Conservation (phyloP, 2,329 filamentous ascomycete species). For the Ciborinia camelliae region DNA sequence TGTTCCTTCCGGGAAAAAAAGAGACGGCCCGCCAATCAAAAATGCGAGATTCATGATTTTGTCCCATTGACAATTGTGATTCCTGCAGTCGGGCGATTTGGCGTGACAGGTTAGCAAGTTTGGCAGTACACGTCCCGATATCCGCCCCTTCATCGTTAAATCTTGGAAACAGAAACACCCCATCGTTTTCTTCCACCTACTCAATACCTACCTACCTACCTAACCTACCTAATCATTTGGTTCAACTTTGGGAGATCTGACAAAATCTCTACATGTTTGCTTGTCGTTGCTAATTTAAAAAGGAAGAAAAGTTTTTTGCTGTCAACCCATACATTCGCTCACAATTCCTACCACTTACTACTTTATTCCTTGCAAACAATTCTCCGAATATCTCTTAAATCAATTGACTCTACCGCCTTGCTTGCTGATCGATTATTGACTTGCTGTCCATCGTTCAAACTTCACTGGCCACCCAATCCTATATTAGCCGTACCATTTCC, state of each 20-base stretch:
- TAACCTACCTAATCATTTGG: not conserved
- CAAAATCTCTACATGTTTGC: conserved; percentile 6
- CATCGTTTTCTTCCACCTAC: not conserved
- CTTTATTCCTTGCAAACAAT: conserved; percentile 4
- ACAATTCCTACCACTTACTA: not conserved
- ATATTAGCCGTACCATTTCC: not conserved
- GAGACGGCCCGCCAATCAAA: not conserved
- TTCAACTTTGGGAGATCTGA: not conserved
- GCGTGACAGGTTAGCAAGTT: conserved; percentile 1
- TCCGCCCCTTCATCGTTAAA: conserved; percentile 8
- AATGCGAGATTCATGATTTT: not conserved
- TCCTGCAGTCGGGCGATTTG: conserved; percentile 7
- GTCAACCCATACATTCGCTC: not conserved
- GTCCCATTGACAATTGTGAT: not conserved
- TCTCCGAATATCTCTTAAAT: not conserved
- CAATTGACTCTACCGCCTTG: conserved; percentile 12
- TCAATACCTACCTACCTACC: not conserved
- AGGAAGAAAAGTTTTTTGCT: not conserved
- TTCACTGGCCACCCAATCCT: not conserved
- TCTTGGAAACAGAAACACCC: not conserved
- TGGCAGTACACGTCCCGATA: not conserved
- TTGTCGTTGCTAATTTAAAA: not conserved
- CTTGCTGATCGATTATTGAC: conserved; percentile 7
- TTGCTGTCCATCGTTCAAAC: not conserved
- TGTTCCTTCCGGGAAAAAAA: not conserved